Evolutionary conservation across 805 yeast species (phyloP).

Genomic region (Candida rishiriensis): DNA sequence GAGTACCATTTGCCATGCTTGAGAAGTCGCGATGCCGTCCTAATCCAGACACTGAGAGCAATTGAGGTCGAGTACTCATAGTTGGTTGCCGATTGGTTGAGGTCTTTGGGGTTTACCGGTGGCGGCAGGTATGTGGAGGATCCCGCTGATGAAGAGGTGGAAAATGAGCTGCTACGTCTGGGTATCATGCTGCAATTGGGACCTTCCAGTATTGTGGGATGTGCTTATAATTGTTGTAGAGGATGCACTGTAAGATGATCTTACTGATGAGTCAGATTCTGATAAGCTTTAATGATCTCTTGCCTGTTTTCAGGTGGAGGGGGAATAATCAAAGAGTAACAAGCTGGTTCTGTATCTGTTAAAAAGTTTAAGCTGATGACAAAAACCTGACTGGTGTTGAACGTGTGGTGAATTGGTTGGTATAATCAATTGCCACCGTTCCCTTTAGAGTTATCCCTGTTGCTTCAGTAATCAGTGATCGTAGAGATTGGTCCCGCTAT

Average conservation of each 20-base stretch:
- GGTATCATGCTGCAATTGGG: slow-evolving; percentile 3
- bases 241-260: not conserved
- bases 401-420: too few species aligned
- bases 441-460: too few species aligned
- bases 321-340: too few species aligned
- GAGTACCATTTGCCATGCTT: slow-evolving; percentile 45
- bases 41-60: slow-evolving; percentile 51
- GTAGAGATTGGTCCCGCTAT: too few species aligned
- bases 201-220: not conserved
- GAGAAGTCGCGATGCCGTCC: slow-evolving; percentile 45
- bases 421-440: too few species aligned
- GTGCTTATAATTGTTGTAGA: not conserved
- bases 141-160: slow-evolving; percentile 13
- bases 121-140: slow-evolving; percentile 11
- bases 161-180: slow-evolving; percentile 12
- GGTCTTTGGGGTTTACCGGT: slow-evolving; percentile 30
- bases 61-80: slow-evolving; percentile 50
- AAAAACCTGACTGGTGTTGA: too few species aligned
- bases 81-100: slow-evolving; percentile 44
- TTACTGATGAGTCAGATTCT: too few species aligned
- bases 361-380: too few species aligned
- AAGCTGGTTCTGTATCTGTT: too few species aligned
- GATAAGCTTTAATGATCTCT: too few species aligned
- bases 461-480: too few species aligned
- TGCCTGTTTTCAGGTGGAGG: too few species aligned